Percentiles rank a stretch among this genome's conserved stretches.
phyloP scores from a whole-genome alignment of 2,329 filamentous ascomycete species.

The Hawksworthiomyces lignivorus region DNA sequence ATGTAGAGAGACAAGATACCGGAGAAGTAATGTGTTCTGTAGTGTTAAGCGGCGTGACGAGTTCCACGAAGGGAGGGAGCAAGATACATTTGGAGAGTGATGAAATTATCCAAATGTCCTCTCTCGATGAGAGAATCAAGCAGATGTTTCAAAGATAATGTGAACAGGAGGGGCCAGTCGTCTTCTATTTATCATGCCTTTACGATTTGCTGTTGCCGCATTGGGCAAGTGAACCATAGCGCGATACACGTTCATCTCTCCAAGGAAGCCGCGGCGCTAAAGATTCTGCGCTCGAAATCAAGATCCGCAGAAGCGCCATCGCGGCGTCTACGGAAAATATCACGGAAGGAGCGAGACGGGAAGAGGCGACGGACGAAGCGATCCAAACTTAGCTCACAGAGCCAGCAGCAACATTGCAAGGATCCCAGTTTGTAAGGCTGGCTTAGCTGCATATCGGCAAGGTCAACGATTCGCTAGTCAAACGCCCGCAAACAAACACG shows the following conservation, averaged over 20 bases:
- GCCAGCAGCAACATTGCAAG: constrained; percentile 1
- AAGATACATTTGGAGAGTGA: too few species aligned
- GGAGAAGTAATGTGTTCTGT: too few species aligned
- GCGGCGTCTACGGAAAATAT: constrained; percentile 7
- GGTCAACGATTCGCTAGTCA: constrained; percentile 1
- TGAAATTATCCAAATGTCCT: too few species aligned
- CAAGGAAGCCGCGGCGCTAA: constrained; percentile 3
- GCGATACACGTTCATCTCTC: background rate
- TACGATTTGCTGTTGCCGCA: constrained; percentile 3
- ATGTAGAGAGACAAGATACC: too few species aligned
- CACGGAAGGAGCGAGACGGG: background rate
- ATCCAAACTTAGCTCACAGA: background rate
- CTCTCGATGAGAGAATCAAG: too few species aligned
- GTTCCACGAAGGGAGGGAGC: too few species aligned
- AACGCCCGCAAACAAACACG: background rate
- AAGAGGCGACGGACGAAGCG: background rate
- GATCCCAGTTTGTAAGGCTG: constrained; percentile 3
- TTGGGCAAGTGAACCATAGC: background rate
- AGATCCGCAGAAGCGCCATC: constrained; percentile 9
- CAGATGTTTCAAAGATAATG: too few species aligned
- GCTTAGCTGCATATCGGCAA: too few species aligned
- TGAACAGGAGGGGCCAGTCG: constrained; percentile 1
- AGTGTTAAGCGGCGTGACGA: too few species aligned
- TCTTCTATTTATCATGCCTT: constrained; percentile 5
- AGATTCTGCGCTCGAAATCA: background rate